Evolutionary conservation across 352 stramenopile species (phyloP).

Genomic region (Phytophthora lateralis): DNA sequence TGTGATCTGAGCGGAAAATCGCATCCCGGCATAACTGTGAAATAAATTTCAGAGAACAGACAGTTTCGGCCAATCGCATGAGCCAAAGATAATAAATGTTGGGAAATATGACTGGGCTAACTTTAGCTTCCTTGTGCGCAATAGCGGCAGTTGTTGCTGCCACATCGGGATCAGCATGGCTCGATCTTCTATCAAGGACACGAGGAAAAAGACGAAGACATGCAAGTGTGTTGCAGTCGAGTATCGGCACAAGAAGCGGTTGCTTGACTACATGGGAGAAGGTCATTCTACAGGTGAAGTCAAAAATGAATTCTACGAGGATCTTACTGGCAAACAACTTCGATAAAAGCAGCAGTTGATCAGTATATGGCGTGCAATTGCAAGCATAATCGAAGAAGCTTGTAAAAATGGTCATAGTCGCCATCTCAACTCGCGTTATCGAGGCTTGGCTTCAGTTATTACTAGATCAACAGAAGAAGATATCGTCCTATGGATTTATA

Average conservation of each 20-base stretch:
- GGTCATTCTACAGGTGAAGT: not conserved
- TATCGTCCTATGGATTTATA: conserved; percentile 1
- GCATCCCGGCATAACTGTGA: too few relatives aligned
- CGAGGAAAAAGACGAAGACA: not conserved
- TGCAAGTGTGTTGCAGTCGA: not conserved
- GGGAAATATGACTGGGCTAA: too few relatives aligned
- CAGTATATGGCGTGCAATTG: too few relatives aligned
- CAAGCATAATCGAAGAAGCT: too few relatives aligned
- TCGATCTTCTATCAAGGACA: not conserved
- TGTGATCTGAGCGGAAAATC: too few relatives aligned
- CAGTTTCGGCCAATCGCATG: too few relatives aligned
- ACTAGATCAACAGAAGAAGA: not conserved
- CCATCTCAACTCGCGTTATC: not conserved
- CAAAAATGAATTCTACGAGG: not conserved
- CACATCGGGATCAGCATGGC: not conserved
- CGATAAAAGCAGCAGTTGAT: too few relatives aligned
- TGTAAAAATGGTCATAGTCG: not conserved
- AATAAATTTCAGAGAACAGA: too few relatives aligned
- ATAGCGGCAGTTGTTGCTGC: too few relatives aligned
- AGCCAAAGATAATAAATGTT: too few relatives aligned
- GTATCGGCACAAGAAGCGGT: not conserved
- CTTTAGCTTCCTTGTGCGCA: too few relatives aligned
- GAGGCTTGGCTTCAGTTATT: not conserved
- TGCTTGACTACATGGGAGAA: not conserved
- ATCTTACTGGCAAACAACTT: not conserved